Evolutionary conservation across 2,329 filamentous ascomycete species (phyloP), one percentile per base, ranked within the genome.

Genomic region (Epicoccum nigrum): DNA sequence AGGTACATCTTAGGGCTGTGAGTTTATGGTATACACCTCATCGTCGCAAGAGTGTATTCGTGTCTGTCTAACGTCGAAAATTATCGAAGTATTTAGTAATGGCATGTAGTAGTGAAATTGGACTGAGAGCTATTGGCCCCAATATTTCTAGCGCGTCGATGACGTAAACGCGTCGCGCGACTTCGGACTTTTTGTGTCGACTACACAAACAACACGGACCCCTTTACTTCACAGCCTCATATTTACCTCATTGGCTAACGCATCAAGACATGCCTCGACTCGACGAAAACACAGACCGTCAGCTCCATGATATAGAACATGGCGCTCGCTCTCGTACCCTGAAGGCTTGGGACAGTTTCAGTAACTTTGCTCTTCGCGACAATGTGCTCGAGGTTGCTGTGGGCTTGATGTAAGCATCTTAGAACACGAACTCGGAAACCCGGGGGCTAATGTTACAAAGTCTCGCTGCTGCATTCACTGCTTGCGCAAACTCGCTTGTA

Each of bases 301-400:
- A 75, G 21, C 72, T 85, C 20, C 74, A 83, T 27, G 76, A 77
- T 38, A 72, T 77, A 16, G 74, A 82, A 50, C 74, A 79, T 55
- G 68, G 71, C 17, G 67, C 67, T 9, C 71, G 76, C 45, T 75
- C 74, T 7, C 56, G 54, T 45, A 80, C 82, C 19, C 74, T 77
- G 55, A 77, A 77, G 52, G 74, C 83, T 49, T 86, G 83, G 77
- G 76, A 82, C 27, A 85, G 85, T 31, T 90, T 90, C 68, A 70
- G 86, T 59, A 86, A 89, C 68, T 91, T 90, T 71, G 87, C 86
- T 0, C 82, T 89, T 45, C 83, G 87, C 57, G 87, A 88, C 51
- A 90, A 90, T 61, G 87, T 90, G 39, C 79, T 91, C 20, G 85
- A 90, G 70, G 87, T 91, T 52, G 88, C 88, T 13, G 85, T 90